A percentile compares a stretch with the other conserved stretches of the same genome.
Conservation (phyloP, 805 yeast genomes). For the Teunomyces gatunensis region DNA sequence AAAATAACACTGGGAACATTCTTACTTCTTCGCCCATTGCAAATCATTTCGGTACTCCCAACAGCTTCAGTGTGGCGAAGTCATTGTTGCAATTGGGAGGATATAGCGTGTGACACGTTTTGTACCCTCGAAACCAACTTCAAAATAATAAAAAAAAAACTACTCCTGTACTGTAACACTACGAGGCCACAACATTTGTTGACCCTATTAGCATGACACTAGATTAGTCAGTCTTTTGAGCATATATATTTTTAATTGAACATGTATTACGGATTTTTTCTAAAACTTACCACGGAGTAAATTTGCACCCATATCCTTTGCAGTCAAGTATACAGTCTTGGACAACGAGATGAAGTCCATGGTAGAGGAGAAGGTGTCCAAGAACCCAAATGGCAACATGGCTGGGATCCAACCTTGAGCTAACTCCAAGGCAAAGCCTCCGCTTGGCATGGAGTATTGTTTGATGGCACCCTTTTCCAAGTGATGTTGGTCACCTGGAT, state of each 20-base stretch:
- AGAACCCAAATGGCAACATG: slow-evolving; percentile 94
- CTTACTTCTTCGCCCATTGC: slow-evolving; percentile 35
- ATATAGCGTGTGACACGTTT: slow-evolving; percentile 11
- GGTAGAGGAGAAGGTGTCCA: slow-evolving; percentile 77
- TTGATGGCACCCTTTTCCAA: slow-evolving; percentile 68
- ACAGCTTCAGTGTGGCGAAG: slow-evolving; percentile 44
- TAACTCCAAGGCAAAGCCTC: slow-evolving; percentile 84
- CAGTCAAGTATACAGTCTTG: slow-evolving; percentile 75
- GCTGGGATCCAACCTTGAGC: slow-evolving; percentile 99
- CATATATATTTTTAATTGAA: not conserved
- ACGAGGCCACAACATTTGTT: not conserved
- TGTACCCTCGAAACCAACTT: too few relatives aligned
- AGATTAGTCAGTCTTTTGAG: slow-evolving; percentile 3
- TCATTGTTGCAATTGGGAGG: slow-evolving; percentile 44
- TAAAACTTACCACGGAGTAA: slow-evolving; percentile 70
- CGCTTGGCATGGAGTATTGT: slow-evolving; percentile 84
- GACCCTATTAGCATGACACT: not conserved
- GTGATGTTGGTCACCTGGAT: slow-evolving; percentile 86
- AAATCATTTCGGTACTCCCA: slow-evolving; percentile 41
- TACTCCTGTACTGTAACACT: not conserved
- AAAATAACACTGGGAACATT: slow-evolving; percentile 11
- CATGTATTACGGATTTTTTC: slow-evolving; percentile 7
- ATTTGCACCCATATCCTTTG: slow-evolving; percentile 69
- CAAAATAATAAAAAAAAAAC: too few relatives aligned
- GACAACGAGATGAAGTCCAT: slow-evolving; percentile 68